Evolutionary conservation across 345 rosid species (phyloP), one percentile per base, ranked within the genome.

Genomic region (Abelmoschus esculentus): DNA sequence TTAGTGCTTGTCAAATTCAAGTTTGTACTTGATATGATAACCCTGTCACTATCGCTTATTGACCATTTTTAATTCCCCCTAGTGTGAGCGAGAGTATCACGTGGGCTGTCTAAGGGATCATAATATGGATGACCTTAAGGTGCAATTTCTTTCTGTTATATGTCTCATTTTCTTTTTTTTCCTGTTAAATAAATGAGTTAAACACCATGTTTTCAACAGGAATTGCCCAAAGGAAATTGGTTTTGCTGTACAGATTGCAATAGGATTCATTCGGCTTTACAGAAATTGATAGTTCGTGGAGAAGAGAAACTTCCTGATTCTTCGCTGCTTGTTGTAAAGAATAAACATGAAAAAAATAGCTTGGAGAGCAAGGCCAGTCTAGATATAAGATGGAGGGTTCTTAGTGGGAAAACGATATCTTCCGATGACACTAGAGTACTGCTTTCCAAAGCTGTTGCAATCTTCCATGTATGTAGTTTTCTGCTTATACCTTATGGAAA

Each of bases 61-160:
- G 55, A 12, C 78, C 22, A 46, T 26, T 47, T 66, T 49, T 15
- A 47, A 17, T 53, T 47, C 18, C 36, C 34, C 18, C 8, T 77
- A 89, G 97, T 93, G 98, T 73, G 98, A 93, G 85, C 89, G 83
- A 84, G 98, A 93, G 78, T 91, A 79, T 74, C 98, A 93, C 67
- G 93, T 93, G 69, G 93, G 97, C 80, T 93, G 98, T 80, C 77
- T 93, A 79, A 89, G 82, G 81, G 97, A 89, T 46, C 86, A 85
- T 75, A 73, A 86, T 49, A 85, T 91, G 77, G 88, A 82, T 65
- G 90, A 89, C 80, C 89, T 93, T 63, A 77, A 89, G 98, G 98
- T 91, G 67, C 66, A 50, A 58, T 18, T 72, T 32, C 61, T 61
- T 40, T 42, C 34, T 50, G 31, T 49, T 67, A 54, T 5, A 26